A percentile compares a stretch with the other conserved stretches of the same genome.
Evolutionary conservation across 139 green algal genomes (phyloP).

Genomic region (Volvox africanus): DNA sequence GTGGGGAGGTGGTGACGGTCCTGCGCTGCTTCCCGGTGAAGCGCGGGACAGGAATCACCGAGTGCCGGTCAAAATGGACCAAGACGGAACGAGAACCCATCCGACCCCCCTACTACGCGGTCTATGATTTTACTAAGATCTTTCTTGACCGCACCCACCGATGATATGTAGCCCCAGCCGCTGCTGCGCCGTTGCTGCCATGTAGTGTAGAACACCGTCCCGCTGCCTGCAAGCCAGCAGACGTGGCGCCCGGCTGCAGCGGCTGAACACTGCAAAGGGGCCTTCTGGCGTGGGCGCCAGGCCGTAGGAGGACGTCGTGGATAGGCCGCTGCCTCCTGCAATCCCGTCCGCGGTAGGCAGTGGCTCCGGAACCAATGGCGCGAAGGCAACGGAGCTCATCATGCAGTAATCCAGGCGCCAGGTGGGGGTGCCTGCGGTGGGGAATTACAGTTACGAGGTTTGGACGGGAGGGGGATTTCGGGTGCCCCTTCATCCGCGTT

Average conservation of each 20-base stretch:
- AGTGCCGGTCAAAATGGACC: too few species aligned
- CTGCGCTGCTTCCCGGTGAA: too few species aligned
- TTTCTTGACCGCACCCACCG: too few species aligned
- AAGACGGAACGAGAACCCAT: too few species aligned
- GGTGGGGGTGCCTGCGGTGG: constrained; percentile 17
- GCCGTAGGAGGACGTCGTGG: neutral
- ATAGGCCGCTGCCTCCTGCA: neutral
- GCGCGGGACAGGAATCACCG: too few species aligned
- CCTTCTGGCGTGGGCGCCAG: constrained; percentile 39
- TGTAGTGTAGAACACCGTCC: constrained; percentile 21
- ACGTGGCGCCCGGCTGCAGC: constrained; percentile 4
- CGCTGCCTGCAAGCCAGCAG: constrained; percentile 49
- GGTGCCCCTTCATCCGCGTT: neutral
- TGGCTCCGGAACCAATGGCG: neutral
- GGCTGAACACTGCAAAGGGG: constrained; percentile 44
- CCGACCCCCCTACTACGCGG: neutral
- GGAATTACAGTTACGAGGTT: too few species aligned
- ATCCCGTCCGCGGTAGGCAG: constrained; percentile 10
- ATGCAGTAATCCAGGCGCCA: constrained; percentile 26
- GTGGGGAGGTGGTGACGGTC: too few species aligned
- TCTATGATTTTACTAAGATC: too few species aligned
- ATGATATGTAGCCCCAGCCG: constrained; percentile 55
- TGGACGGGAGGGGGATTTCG: neutral
- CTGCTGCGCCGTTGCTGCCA: constrained; percentile 36
- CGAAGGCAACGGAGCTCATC: constrained; percentile 21